Base-by-base conservation (phyloP, 345 rosid genomes). In the Eucalyptus marginata region DNA sequence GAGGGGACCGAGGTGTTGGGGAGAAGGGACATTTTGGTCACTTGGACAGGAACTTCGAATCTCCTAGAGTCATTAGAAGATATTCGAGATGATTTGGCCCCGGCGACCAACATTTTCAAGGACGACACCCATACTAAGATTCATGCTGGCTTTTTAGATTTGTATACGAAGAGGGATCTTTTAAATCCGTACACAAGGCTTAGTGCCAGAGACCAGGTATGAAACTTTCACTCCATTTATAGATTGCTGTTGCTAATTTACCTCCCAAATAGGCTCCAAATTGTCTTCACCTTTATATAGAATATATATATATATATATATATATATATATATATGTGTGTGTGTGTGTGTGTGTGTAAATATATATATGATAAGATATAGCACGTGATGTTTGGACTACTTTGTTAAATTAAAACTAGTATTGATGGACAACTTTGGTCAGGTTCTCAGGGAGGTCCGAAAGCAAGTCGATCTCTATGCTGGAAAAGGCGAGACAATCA, bases 11-110 rank as follows among this genome's bases (percentile, higher is more conserved):
- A 83, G 44, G 51, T 49, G 71, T 84, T 95, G 11, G 97, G 97
- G 84, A 92, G 98, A 89, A 93, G 99, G 91, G 99, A 96, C 66
- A 95, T 95, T 22, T 96, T 97, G 43, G 92, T 97, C n/a, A 91
- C 92, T 76, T 97, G 98, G 99, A 94, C 96, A 93, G 99, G 99
- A 84, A 94, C 99, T 1, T 83, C 88, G 13, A 91, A 89, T 89
- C 88, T 90, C 7, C 83, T 95, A 22, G 99, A 97, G 89, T 93
- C 96, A 93, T 54, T 91, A 84, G 9, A 89, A 49, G 96, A 94
- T 91, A 85, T 94, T 5, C 83, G 92, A 20, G 95, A 95, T 13
- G 71, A 52, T 83, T 91, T 95, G 86, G 96, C 94, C 52, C 36
- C 93, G 22, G 93, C 93, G 13, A 49, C 89, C 5, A 91, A 93